phyloP scores from a whole-genome alignment of 1,284 basidiomycete species.

The Ustilago tritici region DNA sequence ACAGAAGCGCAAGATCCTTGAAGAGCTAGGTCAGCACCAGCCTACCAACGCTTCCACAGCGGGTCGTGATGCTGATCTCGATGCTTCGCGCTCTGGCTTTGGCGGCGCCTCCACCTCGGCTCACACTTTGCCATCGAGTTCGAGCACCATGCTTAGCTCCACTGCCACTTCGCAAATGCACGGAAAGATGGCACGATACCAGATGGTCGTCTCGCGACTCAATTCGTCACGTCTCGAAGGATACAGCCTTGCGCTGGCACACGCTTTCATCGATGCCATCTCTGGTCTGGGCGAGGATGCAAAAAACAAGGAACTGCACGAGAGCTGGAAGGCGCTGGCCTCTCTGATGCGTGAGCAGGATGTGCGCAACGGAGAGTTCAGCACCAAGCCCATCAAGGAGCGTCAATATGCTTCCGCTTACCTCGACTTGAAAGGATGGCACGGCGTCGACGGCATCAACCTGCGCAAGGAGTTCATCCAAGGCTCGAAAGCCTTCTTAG shows the following conservation, averaged over 20 bases:
- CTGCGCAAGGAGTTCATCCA: slow-evolving; percentile 75
- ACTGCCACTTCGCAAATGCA: slow-evolving; percentile 55
- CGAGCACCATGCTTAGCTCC: slow-evolving; percentile 22
- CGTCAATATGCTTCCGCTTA: slow-evolving; percentile 73
- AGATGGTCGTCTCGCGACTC: slow-evolving; percentile 60
- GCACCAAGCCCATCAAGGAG: slow-evolving; percentile 67
- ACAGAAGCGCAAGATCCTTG: slow-evolving; percentile 88
- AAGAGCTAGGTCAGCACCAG: slow-evolving; percentile 78
- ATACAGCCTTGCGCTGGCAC: slow-evolving; percentile 51
- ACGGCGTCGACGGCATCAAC: slow-evolving; percentile 39
- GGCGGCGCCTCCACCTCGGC: slow-evolving; percentile 54
- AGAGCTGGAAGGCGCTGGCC: slow-evolving; percentile 71
- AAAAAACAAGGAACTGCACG: slow-evolving; percentile 69
- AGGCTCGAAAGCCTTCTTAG: slow-evolving; percentile 80
- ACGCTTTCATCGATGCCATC: slow-evolving; percentile 61
- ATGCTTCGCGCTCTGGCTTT: slow-evolving; percentile 37
- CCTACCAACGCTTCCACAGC: slow-evolving; percentile 23
- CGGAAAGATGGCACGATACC: slow-evolving; percentile 65
- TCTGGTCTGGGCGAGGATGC: slow-evolving; percentile 50
- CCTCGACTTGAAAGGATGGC: slow-evolving; percentile 55
- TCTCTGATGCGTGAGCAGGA: slow-evolving; percentile 72
- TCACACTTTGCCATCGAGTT: slow-evolving; percentile 32
- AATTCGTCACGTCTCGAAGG: slow-evolving; percentile 63
- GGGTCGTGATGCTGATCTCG: slow-evolving; percentile 21
- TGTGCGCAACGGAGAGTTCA: slow-evolving; percentile 70